These are phyloP conservation scores for Trametes maxima DNA, from an alignment of 768 basidiomycete species.

Conservation along the genomic window DNA sequence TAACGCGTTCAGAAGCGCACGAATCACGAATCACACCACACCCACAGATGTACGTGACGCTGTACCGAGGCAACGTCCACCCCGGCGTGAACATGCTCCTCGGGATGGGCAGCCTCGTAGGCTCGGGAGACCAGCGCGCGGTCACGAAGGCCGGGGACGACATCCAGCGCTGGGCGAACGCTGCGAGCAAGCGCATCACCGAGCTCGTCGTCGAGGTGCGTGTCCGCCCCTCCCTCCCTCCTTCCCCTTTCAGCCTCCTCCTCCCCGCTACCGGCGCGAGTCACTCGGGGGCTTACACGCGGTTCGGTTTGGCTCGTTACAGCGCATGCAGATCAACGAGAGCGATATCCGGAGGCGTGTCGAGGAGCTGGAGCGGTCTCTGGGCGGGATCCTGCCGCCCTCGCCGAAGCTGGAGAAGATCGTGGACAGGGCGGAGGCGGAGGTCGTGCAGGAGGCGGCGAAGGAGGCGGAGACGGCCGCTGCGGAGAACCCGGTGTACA, in stretches of 20 bases:
- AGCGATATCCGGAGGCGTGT: neutral
- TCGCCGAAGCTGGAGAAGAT: neutral
- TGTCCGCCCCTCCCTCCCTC: neutral
- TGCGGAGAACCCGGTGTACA: conserved; percentile 1
- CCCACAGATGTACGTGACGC: conserved; percentile 7
- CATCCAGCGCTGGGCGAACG: conserved; percentile 4
- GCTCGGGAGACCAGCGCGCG: neutral
- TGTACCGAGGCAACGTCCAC: conserved; percentile 3
- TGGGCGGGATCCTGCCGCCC: neutral
- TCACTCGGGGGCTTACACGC: too few relatives aligned
- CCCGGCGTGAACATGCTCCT: conserved; percentile 10
- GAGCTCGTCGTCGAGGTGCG: neutral
- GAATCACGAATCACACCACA: neutral
- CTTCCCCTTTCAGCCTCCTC: neutral
- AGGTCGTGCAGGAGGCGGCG: neutral
- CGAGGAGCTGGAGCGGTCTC: neutral
- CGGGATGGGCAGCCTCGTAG: conserved; percentile 6
- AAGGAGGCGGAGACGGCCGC: neutral
- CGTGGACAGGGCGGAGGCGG: neutral
- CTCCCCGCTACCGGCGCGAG: neutral
- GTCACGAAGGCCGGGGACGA: neutral
- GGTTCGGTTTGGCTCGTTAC: neutral
- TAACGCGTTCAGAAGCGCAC: neutral
- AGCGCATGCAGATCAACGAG: conserved; percentile 1
- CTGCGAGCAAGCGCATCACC: conserved; percentile 1